Percentiles rank a stretch among this genome's conserved stretches.
phyloP scores from a whole-genome alignment of 2,329 filamentous ascomycete genomes.

The Stachybotrys chlorohalonatus region DNA sequence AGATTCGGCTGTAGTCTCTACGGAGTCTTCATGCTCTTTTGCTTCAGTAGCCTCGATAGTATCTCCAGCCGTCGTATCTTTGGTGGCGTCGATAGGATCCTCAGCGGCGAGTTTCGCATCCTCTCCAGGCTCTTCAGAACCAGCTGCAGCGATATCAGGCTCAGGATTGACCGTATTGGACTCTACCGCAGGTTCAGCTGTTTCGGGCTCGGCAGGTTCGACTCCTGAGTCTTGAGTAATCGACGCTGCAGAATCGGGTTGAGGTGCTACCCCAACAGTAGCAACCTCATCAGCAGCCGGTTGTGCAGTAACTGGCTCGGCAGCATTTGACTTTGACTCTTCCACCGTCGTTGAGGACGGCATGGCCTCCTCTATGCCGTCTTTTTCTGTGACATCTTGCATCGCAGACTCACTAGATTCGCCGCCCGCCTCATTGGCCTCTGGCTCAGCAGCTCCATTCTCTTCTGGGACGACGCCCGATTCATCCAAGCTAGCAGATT shows the following conservation, averaged over 20 bases:
- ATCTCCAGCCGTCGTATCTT: background rate
- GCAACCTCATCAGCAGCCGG: background rate
- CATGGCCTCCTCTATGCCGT: background rate
- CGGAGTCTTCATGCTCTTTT: background rate
- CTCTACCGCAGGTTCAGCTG: background rate
- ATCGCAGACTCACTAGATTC: background rate
- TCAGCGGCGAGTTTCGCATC: background rate
- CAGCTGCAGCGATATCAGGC: background rate
- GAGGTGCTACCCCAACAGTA: background rate
- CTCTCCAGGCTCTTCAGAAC: background rate
- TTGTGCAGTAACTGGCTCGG: no score
- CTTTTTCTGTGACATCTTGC: background rate
- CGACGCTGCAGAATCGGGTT: no score
- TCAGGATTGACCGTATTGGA: background rate
- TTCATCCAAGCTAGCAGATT: background rate
- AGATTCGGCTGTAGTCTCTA: background rate
- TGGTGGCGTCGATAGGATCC: background rate
- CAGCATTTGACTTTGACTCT: no score
- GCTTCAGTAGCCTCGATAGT: background rate
- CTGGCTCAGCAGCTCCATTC: background rate
- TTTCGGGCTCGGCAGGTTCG: background rate
- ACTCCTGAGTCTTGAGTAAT: background rate
- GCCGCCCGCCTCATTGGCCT: background rate
- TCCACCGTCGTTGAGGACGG: no score
- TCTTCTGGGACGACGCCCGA: background rate